These are phyloP conservation scores for Serendipita vermifera DNA, from an alignment of 768 basidiomycete species.

Conservation along the genomic window DNA sequence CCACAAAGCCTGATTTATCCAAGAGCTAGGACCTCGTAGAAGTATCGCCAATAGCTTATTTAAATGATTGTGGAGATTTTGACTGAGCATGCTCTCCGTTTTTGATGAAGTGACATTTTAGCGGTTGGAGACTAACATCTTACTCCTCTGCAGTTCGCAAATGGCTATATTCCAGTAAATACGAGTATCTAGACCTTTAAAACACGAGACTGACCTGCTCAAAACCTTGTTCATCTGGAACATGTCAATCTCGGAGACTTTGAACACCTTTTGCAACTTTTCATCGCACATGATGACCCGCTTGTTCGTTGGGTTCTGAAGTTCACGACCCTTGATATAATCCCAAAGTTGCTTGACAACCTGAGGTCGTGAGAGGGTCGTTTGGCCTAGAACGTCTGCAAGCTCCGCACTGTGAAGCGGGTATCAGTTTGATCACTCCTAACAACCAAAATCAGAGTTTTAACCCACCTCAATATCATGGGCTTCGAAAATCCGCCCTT, in stretches of 20 bases:
- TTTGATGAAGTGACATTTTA: too few relatives aligned
- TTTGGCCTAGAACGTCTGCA: conserved; percentile 50
- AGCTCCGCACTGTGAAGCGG: conserved; percentile 42
- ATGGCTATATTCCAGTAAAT: neutral
- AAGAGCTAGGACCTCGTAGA: too few relatives aligned
- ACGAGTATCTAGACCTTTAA: neutral
- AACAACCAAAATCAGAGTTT: conserved; percentile 12
- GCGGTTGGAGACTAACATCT: too few relatives aligned
- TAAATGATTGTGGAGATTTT: too few relatives aligned
- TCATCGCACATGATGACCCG: conserved; percentile 78
- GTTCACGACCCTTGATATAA: conserved; percentile 65
- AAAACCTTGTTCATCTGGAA: conserved; percentile 91
- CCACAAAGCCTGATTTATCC: too few relatives aligned
- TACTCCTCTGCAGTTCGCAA: neutral
- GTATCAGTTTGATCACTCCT: conserved; percentile 8
- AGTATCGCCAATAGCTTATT: too few relatives aligned
- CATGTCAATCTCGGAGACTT: conserved; percentile 68
- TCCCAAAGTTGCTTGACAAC: conserved; percentile 85
- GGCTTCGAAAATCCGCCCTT: conserved; percentile 72
- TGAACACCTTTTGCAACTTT: conserved; percentile 59
- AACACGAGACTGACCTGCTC: conserved; percentile 42
- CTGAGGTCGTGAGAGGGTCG: conserved; percentile 70
- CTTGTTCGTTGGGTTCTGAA: conserved; percentile 77
- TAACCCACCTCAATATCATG: conserved; percentile 51
- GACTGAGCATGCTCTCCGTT: too few relatives aligned